Conservation (phyloP, 495 filamentous ascomycete genomes). For the Talaromyces liani region DNA sequence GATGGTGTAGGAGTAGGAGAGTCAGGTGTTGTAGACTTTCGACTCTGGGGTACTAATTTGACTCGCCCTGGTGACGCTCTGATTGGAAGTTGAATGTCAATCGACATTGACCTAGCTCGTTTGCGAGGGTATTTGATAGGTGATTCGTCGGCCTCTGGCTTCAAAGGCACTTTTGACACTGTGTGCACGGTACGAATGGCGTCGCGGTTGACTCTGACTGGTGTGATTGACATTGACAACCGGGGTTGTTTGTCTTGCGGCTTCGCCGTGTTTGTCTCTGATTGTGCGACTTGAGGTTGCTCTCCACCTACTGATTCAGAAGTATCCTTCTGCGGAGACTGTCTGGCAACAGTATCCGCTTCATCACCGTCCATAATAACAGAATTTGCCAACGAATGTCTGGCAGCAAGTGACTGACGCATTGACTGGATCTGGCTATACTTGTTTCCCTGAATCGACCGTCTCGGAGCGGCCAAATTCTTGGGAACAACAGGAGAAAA, state of each 20-base stretch:
- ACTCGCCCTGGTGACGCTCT: neutral
- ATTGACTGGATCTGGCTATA: conserved; percentile 6
- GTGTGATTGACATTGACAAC: conserved; percentile 10
- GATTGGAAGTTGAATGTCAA: conserved; percentile 1
- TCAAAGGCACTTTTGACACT: conserved; percentile 68
- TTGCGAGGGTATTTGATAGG: conserved; percentile 50
- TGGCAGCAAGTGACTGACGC: conserved; percentile 7
- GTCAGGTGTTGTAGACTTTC: neutral
- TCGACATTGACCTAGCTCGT: conserved; percentile 42
- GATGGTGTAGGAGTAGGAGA: neutral
- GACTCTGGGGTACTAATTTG: conserved; percentile 4
- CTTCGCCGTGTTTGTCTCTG: neutral
- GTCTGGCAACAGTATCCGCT: conserved; percentile 4
- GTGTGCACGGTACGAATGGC: conserved; percentile 50
- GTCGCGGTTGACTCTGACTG: conserved; percentile 7
- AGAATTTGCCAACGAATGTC: conserved; percentile 15
- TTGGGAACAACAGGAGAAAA: conserved; percentile 30
- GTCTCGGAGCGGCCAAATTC: conserved; percentile 7
- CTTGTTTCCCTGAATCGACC: neutral
- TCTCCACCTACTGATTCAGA: neutral
- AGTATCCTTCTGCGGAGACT: neutral
- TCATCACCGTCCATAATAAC: conserved; percentile 6
- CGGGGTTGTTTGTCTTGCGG: neutral
- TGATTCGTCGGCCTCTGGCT: conserved; percentile 55
- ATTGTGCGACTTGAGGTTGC: neutral